A percentile compares a stretch with the other conserved stretches of the same genome.
Conservation (phyloP, 2,329 filamentous ascomycete genomes). For the Fusarium circinatum region DNA sequence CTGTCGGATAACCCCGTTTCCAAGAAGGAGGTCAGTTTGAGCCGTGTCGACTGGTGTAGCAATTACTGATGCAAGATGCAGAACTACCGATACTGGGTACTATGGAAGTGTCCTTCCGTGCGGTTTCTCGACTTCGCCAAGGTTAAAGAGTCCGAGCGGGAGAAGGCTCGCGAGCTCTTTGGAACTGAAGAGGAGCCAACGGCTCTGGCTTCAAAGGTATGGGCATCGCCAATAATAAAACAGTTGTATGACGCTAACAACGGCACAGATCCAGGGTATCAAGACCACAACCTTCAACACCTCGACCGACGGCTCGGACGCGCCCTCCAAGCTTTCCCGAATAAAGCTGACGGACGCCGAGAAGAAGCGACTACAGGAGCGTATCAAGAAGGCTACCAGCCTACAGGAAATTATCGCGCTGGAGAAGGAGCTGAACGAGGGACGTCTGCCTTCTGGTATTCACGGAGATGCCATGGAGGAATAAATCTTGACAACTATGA, state of each 20-base stretch:
- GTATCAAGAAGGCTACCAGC: constrained; percentile 89
- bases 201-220: constrained; percentile 77
- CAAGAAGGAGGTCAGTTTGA: constrained; percentile 83
- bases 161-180: constrained; percentile 81
- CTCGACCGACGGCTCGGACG: constrained; percentile 56
- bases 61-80: constrained; percentile 50
- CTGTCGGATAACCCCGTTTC: constrained; percentile 89
- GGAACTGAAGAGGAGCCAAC: constrained; percentile 83
- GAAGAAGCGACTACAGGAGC: constrained; percentile 83
- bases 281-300: constrained; percentile 80
- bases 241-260: constrained; percentile 14
- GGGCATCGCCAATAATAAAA: background rate
- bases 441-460: constrained; percentile 79
- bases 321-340: constrained; percentile 73
- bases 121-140: constrained; percentile 94
- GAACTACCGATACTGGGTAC: constrained; percentile 92
- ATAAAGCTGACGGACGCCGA: constrained; percentile 90
- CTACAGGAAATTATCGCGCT: constrained; percentile 88
- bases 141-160: constrained; percentile 86
- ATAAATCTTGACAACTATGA: constrained; percentile 46
- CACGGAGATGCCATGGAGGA: constrained; percentile 70
- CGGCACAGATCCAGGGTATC: constrained; percentile 76
- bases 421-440: constrained; percentile 93
- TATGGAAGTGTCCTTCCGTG: constrained; percentile 86
- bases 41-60: background rate